phyloP scores from a whole-genome alignment of 148 eudicot genomes.

The Hydrangea macrophylla region DNA sequence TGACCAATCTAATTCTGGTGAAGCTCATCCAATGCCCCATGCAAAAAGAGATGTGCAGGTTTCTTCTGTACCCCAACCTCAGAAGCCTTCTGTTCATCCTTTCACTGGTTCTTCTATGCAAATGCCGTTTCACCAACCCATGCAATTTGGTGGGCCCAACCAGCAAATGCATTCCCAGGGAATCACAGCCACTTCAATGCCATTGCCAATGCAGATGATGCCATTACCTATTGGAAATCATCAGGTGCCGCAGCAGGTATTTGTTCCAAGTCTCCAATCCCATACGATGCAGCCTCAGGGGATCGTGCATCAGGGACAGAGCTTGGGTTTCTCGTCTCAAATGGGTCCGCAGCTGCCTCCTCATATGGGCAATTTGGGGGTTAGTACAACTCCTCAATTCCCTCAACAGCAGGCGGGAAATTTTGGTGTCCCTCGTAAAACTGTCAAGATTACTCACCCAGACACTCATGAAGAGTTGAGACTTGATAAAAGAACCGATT shows the following conservation, averaged over 20 bases:
- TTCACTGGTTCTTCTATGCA: conserved; percentile 42
- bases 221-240: conserved; percentile 46
- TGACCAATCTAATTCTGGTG: conserved; percentile 38
- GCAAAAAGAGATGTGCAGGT: conserved; percentile 44
- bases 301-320: conserved; percentile 65
- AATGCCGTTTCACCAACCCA: conserved; percentile 45
- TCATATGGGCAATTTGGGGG: conserved; percentile 56
- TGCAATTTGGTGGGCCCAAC: conserved; percentile 50
- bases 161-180: conserved; percentile 51
- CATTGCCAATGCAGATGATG: too few relatives aligned
- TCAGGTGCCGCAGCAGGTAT: conserved; percentile 51
- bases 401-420: conserved; percentile 53
- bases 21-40: conserved; percentile 30
- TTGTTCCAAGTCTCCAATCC: conserved; percentile 48
- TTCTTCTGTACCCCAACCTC: conserved; percentile 38
- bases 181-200: conserved; percentile 36
- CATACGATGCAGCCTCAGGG: conserved; percentile 67
- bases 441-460: conserved; percentile 87
- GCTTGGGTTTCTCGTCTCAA: conserved; percentile 50
- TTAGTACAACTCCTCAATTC: conserved; percentile 44
- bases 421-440: conserved; percentile 49
- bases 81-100: conserved; percentile 49
- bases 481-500: conserved; percentile 42
- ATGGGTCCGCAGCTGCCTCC: conserved; percentile 51
- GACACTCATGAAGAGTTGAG: conserved; percentile 77